Evolutionary conservation across 305 asterid genomes (phyloP), one percentile per base, ranked within the genome.

Genomic region (Fraxinus floribunda): DNA sequence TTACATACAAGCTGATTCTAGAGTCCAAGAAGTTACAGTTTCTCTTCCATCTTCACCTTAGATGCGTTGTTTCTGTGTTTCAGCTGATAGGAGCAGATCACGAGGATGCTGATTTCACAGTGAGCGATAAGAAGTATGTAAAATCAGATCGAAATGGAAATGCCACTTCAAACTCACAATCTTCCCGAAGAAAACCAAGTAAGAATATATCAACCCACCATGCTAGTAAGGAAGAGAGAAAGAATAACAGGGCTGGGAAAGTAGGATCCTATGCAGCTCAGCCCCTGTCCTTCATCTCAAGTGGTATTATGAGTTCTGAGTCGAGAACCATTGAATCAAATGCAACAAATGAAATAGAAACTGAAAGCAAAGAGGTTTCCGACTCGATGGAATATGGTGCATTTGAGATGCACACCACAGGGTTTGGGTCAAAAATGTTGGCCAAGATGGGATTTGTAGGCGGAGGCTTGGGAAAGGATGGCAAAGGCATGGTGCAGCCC

Each of bases 401-500:
- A 39, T 96, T 96, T 57, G 99, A 96, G 89, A 77, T 91, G 92
- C 99, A 94, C 88, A 96, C 99, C 0, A 96, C 97, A 55, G 99
- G 99, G 52, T 94, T 96, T 83, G 99, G 99, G 60, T 96, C 98
- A 38, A 96, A 91, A 90, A 93, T 94, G 97, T 70, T 96, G 97
- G 98, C 98, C 66, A 96, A 93, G 89, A 94, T 94, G 99, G 99
- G 99, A 75, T 94, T 86, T 77, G 87, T 93, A 34, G 98, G 98
- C n/a, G 87, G 80, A 2, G 99, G 98, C 24, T 83, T 94, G 72
- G 99, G 99, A 4, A 96, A 94, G 85, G 97, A 92, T 26, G 97
- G 98, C 55, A 93, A 89, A 88, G 98, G 99, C 3, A 87, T 89
- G 84, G 83, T 95, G 15, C 83, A 84, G 86, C 99, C 99, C 76